phyloP scores from a whole-genome alignment of 2,329 filamentous ascomycete species.

The Calonectria pauciramosa region DNA sequence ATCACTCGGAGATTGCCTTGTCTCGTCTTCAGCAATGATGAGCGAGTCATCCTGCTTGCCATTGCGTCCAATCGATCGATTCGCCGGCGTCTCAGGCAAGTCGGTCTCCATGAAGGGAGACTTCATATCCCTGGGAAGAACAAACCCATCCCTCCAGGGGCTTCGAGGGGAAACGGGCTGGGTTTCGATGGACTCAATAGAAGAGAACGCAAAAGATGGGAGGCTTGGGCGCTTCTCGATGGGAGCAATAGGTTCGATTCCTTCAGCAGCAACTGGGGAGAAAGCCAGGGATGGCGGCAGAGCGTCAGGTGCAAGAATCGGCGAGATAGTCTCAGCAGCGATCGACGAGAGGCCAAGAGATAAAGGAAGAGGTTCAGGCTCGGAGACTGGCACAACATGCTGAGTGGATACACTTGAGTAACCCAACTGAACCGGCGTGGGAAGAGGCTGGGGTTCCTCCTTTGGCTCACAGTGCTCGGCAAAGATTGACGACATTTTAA shows the following conservation, averaged over 20 bases:
- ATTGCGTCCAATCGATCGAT: slow-evolving; percentile 57
- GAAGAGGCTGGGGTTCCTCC: slow-evolving; percentile 44
- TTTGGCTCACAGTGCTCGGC: slow-evolving; percentile 52
- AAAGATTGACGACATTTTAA: slow-evolving; percentile 50
- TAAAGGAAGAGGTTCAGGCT: slow-evolving; percentile 41
- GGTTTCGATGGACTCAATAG: slow-evolving; percentile 61
- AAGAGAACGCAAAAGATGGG: slow-evolving; percentile 58
- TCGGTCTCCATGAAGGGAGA: slow-evolving; percentile 47
- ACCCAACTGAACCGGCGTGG: slow-evolving; percentile 43
- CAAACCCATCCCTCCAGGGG: slow-evolving; percentile 68
- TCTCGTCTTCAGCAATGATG: slow-evolving; percentile 76
- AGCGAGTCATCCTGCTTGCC: slow-evolving; percentile 58
- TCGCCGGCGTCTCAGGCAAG: slow-evolving; percentile 56
- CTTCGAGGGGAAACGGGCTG: slow-evolving; percentile 63
- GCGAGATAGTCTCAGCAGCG: slow-evolving; percentile 54
- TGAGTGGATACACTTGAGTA: slow-evolving; percentile 53
- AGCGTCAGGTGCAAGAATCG: slow-evolving; percentile 43
- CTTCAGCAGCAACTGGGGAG: slow-evolving; percentile 53
- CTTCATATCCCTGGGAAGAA: slow-evolving; percentile 64
- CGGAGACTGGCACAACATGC: slow-evolving; percentile 53
- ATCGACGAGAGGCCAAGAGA: slow-evolving; percentile 49
- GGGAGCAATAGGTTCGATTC: slow-evolving; percentile 56
- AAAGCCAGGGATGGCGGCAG: slow-evolving; percentile 49
- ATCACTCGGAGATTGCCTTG: slow-evolving; percentile 65
- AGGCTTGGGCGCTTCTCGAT: slow-evolving; percentile 37